Evolutionary conservation across 1,284 basidiomycete species (phyloP).

Genomic region (Pseudozyma sp.): DNA sequence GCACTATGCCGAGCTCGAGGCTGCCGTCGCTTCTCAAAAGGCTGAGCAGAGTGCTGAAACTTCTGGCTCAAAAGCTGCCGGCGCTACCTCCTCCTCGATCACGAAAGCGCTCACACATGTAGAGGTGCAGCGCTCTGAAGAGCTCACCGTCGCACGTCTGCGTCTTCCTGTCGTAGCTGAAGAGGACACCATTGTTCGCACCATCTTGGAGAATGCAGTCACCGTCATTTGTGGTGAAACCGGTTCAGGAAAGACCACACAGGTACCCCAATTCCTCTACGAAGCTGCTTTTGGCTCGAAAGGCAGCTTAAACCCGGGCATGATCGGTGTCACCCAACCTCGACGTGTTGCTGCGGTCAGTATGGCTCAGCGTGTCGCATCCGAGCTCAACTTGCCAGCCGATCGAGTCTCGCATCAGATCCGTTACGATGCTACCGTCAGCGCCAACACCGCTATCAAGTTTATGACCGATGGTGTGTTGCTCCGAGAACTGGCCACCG

Average conservation of each 20-base stretch:
- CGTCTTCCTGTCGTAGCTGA: conserved; percentile 90
- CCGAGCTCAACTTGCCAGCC: conserved; percentile 84
- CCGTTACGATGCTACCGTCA: conserved; percentile 93
- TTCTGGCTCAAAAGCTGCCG: not conserved
- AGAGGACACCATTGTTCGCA: conserved; percentile 93
- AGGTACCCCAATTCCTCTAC: conserved; percentile 91
- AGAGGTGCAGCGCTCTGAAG: conserved; percentile 77
- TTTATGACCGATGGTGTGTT: conserved; percentile 99
- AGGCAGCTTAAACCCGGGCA: conserved; percentile 90
- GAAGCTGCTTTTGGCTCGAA: conserved; percentile 94
- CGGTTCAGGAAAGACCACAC: conserved; percentile 97
- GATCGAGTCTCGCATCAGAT: conserved; percentile 94
- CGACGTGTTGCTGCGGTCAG: conserved; percentile 96
- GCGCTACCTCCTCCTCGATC: not conserved
- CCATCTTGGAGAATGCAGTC: conserved; percentile 84
- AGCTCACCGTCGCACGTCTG: conserved; percentile 82
- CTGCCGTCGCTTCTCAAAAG: conserved; percentile 24
- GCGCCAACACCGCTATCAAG: conserved; percentile 89
- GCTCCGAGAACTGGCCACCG: conserved; percentile 88
- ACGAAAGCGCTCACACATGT: conserved; percentile 72
- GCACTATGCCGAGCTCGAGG: conserved; percentile 47
- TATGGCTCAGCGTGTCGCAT: conserved; percentile 89
- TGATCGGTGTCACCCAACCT: conserved; percentile 98
- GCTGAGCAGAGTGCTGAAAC: not conserved
- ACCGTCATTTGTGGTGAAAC: conserved; percentile 85